Evolutionary conservation across 2,329 filamentous ascomycete genomes (phyloP).

Genomic region (Talaromyces sp.): DNA sequence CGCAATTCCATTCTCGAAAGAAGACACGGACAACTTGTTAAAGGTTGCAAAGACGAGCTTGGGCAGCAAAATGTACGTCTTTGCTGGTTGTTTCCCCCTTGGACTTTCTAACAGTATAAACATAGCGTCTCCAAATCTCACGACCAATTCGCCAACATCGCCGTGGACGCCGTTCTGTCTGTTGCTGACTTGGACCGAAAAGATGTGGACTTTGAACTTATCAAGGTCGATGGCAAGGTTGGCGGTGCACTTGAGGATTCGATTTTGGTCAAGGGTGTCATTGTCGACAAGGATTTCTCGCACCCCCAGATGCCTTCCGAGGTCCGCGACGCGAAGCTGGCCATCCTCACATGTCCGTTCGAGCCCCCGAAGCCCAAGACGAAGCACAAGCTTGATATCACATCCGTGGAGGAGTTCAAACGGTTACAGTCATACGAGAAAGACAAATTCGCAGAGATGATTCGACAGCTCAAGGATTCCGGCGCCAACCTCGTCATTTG

Average conservation of each 20-base stretch:
- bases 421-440: constrained; percentile 93
- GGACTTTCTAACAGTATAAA: not conserved
- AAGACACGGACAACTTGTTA: constrained; percentile 76
- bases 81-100: not conserved
- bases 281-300: constrained; percentile 99
- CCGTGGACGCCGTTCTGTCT: constrained; percentile 91
- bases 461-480: constrained; percentile 93
- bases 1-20: constrained; percentile 74
- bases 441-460: constrained; percentile 98
- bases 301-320: constrained; percentile 98
- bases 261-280: constrained; percentile 91
- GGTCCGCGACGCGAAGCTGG: constrained; percentile 91
- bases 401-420: constrained; percentile 95
- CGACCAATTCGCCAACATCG: constrained; percentile 96
- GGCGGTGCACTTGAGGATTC: constrained; percentile 91
- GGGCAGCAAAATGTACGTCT: constrained; percentile 78
- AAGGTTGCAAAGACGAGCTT: constrained; percentile 94
- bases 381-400: constrained; percentile 98
- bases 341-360: constrained; percentile 95
- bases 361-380: constrained; percentile 99
- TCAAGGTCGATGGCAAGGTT: constrained; percentile 98
- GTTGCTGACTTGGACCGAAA: constrained; percentile 93
- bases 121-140: constrained; percentile 84
- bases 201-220: constrained; percentile 97
- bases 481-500: constrained; percentile 97